Evolutionary conservation across 805 yeast species (phyloP), one percentile per base, ranked within the genome.

Genomic region (Wickerhamomyces bovis): DNA sequence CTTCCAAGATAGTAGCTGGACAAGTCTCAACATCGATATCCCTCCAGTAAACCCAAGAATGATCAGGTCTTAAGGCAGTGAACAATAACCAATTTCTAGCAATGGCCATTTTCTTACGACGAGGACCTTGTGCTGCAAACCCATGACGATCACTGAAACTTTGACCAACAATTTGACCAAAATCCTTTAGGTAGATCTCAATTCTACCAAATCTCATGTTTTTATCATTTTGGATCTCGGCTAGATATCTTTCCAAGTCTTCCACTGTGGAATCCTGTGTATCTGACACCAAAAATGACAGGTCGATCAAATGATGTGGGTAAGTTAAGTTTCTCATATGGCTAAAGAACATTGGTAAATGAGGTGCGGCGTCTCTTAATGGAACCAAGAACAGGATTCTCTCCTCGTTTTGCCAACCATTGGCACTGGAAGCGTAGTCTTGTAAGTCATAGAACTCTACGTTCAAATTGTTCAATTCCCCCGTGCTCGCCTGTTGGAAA

Each of bases 11-110:
- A 1, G 96, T 83, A 1, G 82, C 75, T 5, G 97, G 95, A 26
- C 85, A 80, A 0, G 90, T 82, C 63, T 90, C 96, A n/a, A 92
- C 96, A 66, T 92, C 98, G 12, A 94, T 96, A 69, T 92, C 98
- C 66, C 98, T 75, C 98, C 98, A 92, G 65, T 90, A 89, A 8
- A 92, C 97, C 85, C 90, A 89, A 8, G 95, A 81, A 63, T 92
- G 98, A 63, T 92, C 82, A 1, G 98, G 97, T 63, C 82, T 83
- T 43, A 92, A 66, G 1, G 96, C 95, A 7, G 85, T 89, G 1
- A 92, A 71, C 62, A 89, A 78, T 39, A 92, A 70, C 98, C 98
- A 92, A 65, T 92, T 92, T 64, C 98, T 76, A 6, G 97, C 97
- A 49, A 89, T 75, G 5, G 95, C 98, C 98, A 92, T 92, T 55